These are phyloP conservation scores for Tricholoma sp. DNA, from an alignment of 768 basidiomycete species.

Conservation along the genomic window DNA sequence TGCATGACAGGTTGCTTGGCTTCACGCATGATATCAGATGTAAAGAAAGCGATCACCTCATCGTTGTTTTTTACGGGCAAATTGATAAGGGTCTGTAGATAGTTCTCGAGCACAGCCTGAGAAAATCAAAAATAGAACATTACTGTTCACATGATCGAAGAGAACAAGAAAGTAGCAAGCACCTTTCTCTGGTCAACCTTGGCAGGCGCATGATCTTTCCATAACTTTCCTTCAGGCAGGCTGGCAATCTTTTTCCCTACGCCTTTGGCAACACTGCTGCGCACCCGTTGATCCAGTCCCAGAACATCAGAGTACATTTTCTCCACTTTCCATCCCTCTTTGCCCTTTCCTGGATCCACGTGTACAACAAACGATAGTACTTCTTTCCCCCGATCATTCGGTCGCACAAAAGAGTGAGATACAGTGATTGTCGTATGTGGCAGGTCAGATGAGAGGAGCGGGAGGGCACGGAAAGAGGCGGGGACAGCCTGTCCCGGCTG, in stretches of 20 bases:
- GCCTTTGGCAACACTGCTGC: conserved; percentile 59
- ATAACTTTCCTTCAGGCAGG: conserved; percentile 88
- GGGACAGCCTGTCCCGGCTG: conserved; percentile 22
- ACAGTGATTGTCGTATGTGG: conserved; percentile 67
- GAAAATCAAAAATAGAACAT: neutral
- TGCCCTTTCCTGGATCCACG: conserved; percentile 67
- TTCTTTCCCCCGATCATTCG: conserved; percentile 90
- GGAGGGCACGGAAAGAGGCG: conserved; percentile 66
- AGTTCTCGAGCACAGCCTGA: conserved; percentile 75
- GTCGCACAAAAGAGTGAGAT: conserved; percentile 76
- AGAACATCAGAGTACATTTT: conserved; percentile 93
- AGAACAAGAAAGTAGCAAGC: neutral
- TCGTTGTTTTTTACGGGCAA: conserved; percentile 84
- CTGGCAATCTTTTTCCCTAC: conserved; percentile 72
- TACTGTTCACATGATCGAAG: conserved; percentile 1
- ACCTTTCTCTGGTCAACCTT: conserved; percentile 97
- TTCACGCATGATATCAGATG: conserved; percentile 79
- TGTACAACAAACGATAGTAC: conserved; percentile 83
- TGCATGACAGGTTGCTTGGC: conserved; percentile 73
- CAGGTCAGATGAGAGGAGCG: conserved; percentile 67
- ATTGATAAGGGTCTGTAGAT: conserved; percentile 77
- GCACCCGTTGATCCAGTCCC: conserved; percentile 77
- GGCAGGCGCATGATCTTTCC: conserved; percentile 96
- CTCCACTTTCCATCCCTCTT: conserved; percentile 79
- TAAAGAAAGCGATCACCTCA: conserved; percentile 89